Conservation (phyloP, 2,329 filamentous ascomycete species). For the Alternaria brassicicola region DNA sequence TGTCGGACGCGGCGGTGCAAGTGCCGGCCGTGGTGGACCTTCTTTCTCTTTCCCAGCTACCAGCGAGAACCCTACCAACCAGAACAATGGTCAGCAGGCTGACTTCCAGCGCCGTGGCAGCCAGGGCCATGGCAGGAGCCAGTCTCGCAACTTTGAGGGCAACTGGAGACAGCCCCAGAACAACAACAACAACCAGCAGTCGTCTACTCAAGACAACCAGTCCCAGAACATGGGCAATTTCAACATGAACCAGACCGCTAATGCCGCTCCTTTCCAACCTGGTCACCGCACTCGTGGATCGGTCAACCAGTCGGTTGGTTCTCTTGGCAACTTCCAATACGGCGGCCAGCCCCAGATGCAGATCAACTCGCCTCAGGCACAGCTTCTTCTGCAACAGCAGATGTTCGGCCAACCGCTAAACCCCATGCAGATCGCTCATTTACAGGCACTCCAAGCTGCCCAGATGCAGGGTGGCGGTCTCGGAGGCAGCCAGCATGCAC, state of each 20-base stretch:
- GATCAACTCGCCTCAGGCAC: slow-evolving; percentile 81
- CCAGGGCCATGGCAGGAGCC: slow-evolving; percentile 77
- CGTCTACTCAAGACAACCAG: slow-evolving; percentile 56
- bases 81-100: slow-evolving; percentile 53
- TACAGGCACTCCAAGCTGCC: slow-evolving; percentile 89
- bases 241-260: slow-evolving; percentile 72
- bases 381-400: slow-evolving; percentile 82
- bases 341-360: slow-evolving; percentile 79
- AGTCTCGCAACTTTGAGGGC: slow-evolving; percentile 93
- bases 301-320: slow-evolving; percentile 81
- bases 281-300: slow-evolving; percentile 87
- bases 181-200: slow-evolving; percentile 52
- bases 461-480: slow-evolving; percentile 78
- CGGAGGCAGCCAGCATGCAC: slow-evolving; percentile 71
- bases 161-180: slow-evolving; percentile 89
- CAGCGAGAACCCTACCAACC: slow-evolving; percentile 54
- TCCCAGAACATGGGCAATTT: slow-evolving; percentile 64
- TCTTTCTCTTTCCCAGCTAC: slow-evolving; percentile 71
- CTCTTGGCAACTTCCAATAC: slow-evolving; percentile 87
- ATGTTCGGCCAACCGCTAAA: slow-evolving; percentile 91
- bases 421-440: slow-evolving; percentile 83
- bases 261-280: slow-evolving; percentile 81
- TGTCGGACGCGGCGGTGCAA: slow-evolving; percentile 69
- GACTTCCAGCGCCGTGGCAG: slow-evolving; percentile 80
- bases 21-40: slow-evolving; percentile 67